phyloP scores from a whole-genome alignment of 148 eudicot species.

The Rhododendron kiyosumense region DNA sequence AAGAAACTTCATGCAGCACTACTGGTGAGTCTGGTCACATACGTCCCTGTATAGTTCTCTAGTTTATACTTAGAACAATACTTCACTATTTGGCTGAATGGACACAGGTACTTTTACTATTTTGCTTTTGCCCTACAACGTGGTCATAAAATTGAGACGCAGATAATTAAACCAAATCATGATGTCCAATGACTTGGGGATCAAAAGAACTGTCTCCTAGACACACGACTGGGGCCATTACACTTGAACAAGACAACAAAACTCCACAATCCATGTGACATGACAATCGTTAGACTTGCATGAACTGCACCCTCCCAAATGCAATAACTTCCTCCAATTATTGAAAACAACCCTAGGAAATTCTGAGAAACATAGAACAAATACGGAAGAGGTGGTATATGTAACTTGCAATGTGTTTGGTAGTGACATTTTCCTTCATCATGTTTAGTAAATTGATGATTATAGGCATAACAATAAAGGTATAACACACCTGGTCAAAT shows the following conservation, averaged over 20 bases:
- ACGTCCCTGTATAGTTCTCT: background rate
- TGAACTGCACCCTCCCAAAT: background rate
- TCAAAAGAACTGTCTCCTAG: background rate
- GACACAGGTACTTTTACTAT: background rate
- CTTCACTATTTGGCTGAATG: background rate
- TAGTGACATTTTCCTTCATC: background rate
- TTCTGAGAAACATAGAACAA: background rate
- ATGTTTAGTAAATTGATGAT: background rate
- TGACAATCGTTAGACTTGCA: background rate
- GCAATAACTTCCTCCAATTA: background rate
- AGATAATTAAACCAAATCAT: background rate
- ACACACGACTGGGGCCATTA: background rate
- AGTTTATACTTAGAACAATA: background rate
- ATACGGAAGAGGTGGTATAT: background rate
- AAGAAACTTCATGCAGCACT: background rate
- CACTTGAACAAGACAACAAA: no score
- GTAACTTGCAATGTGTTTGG: background rate
- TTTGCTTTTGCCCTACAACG: background rate
- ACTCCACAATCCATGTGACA: background rate
- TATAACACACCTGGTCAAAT: constrained; percentile 51
- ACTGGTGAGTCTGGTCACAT: background rate
- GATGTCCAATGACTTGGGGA: background rate
- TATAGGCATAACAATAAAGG: background rate
- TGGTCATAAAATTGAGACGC: background rate
- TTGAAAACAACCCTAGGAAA: background rate